Evolutionary conservation across 768 basidiomycete genomes (phyloP), one percentile per base, ranked within the genome.

Genomic region (Trametes gibbosa): DNA sequence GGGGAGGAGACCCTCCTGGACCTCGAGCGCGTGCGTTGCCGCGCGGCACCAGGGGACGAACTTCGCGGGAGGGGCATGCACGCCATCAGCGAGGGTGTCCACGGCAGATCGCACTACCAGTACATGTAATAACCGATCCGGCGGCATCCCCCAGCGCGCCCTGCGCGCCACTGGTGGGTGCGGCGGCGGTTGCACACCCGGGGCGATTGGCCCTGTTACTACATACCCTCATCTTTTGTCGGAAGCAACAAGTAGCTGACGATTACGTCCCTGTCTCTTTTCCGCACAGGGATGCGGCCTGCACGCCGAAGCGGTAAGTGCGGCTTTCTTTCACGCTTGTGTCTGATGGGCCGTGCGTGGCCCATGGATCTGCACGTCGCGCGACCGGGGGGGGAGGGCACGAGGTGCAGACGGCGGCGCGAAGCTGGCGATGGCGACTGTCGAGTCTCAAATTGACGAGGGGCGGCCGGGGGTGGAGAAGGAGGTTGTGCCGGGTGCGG

Each of bases 291-390:
- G 89, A 50, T 90, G 89, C 62, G 89, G 89, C 10, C 65, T 66
- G 58, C 89, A 90, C 72, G 81, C 80, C 68, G 84, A 88, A 52
- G 59, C 73, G 70, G 88, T 87, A 72, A 79, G 81, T 77, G 16
- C 29, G 42, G 24, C 40, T 9, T 32, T 27, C 57, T 35, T 32
- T 32, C 56, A 35, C 41, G 39, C 25, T 49, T 27, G 37, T 10
- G 46, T 41, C n/a, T 37, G 40, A 41, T 41, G 17, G 25, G 8
- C 16, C 47, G 34, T 13, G 14, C 16, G 23, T 37, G 25, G n/a
- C n/a, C n/a, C n/a, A n/a, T n/a, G n/a, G n/a, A n/a, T n/a, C n/a
- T n/a, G n/a, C n/a, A n/a, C n/a, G n/a, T n/a, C n/a, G n/a, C n/a
- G n/a, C n/a, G n/a, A n/a, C n/a, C n/a, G n/a, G n/a, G n/a, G n/a